Conservation (phyloP, 1,139 yeast genomes). For the Scheffersomyces insectosa region DNA sequence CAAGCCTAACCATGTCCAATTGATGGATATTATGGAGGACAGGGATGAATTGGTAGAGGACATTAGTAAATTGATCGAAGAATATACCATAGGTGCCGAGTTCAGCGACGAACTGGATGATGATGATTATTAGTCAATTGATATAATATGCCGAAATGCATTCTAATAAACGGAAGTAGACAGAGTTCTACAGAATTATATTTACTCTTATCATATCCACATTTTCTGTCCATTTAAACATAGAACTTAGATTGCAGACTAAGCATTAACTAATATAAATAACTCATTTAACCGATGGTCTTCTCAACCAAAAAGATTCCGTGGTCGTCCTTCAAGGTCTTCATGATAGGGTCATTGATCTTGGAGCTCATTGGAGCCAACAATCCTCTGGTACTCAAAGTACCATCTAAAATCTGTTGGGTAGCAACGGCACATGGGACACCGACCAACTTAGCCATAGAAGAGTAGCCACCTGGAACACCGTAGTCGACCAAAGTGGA, state of each 20-base stretch:
- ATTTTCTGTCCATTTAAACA: neutral
- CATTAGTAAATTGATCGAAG: constrained; percentile 47
- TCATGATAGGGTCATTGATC: constrained; percentile 86
- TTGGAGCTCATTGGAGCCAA: constrained; percentile 92
- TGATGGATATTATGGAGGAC: constrained; percentile 53
- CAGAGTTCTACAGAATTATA: no score
- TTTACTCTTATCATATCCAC: no score
- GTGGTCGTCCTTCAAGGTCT: constrained; percentile 86
- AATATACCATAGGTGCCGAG: constrained; percentile 60
- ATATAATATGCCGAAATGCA: no score
- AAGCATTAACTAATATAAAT: no score
- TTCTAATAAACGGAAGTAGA: no score
- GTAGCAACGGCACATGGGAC: constrained; percentile 98
- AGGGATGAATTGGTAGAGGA: constrained; percentile 65
- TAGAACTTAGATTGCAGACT: neutral
- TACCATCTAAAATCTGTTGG: constrained; percentile 81
- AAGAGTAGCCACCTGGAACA: constrained; percentile 88
- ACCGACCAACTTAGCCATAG: constrained; percentile 98
- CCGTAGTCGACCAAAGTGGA: constrained; percentile 96
- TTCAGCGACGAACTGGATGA: constrained; percentile 40
- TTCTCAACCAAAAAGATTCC: constrained; percentile 88
- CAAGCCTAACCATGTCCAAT: constrained; percentile 15
- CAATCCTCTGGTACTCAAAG: constrained; percentile 68
- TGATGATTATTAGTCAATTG: neutral
- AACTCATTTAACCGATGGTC: constrained; percentile 39